phyloP scores from a whole-genome alignment of 2,329 filamentous ascomycete genomes.

The Pyrenophora teres region DNA sequence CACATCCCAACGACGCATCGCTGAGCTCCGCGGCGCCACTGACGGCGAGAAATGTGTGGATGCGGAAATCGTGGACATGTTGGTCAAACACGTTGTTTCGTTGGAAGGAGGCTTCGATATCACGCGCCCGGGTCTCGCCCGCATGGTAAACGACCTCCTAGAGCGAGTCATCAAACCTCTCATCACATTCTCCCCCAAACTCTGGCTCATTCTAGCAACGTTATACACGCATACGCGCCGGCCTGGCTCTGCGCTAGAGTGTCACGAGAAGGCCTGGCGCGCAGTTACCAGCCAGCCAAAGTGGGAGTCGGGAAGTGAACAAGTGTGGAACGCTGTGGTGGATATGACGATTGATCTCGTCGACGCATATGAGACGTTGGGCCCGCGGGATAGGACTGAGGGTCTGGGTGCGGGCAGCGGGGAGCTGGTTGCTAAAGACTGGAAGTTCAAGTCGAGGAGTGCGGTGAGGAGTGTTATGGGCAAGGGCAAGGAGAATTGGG shows the following conservation, averaged over 20 bases:
- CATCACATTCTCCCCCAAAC: slow-evolving; percentile 76
- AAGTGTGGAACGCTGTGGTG: slow-evolving; percentile 74
- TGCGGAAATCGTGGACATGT: slow-evolving; percentile 68
- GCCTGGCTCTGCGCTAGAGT: slow-evolving; percentile 74
- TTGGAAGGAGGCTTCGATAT: slow-evolving; percentile 48
- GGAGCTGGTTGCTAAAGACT: slow-evolving; percentile 73
- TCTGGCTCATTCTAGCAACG: slow-evolving; percentile 76
- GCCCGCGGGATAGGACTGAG: slow-evolving; percentile 55
- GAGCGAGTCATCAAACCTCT: slow-evolving; percentile 78
- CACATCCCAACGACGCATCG: slow-evolving; percentile 72
- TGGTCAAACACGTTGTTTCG: slow-evolving; percentile 72
- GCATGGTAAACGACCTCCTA: slow-evolving; percentile 71
- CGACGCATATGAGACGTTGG: slow-evolving; percentile 78
- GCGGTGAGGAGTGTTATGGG: slow-evolving; percentile 83
- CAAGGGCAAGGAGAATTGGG: slow-evolving; percentile 80
- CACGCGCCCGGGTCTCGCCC: slow-evolving; percentile 56
- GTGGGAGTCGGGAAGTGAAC: slow-evolving; percentile 62
- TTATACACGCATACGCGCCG: slow-evolving; percentile 75
- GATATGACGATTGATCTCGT: slow-evolving; percentile 80
- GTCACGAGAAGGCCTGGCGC: slow-evolving; percentile 89
- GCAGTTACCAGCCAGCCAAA: slow-evolving; percentile 64
- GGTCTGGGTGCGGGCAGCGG: slow-evolving; percentile 55
- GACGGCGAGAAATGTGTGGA: slow-evolving; percentile 81
- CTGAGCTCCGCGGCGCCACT: slow-evolving; percentile 69
- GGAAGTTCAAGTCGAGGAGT: slow-evolving; percentile 86